phyloP scores from a whole-genome alignment of 2,329 filamentous ascomycete genomes.

The Trichoderma hamatum region DNA sequence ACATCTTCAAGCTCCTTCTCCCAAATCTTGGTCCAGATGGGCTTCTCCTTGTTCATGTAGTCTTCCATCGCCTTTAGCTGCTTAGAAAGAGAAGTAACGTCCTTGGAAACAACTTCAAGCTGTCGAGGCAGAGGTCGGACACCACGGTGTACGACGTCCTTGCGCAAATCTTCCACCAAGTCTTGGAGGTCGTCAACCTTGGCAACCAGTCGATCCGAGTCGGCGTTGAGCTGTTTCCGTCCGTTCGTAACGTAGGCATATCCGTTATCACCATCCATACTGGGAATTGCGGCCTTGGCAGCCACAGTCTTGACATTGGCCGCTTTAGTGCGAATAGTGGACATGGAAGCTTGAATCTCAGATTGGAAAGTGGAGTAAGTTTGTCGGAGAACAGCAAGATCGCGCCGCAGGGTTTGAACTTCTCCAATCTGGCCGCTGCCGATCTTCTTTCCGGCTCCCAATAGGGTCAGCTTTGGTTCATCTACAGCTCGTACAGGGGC shows the following conservation, averaged over 20 bases:
- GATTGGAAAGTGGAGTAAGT: conserved; percentile 91
- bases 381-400: conserved; percentile 88
- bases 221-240: conserved; percentile 82
- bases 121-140: conserved; percentile 89
- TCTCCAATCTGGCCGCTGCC: conserved; percentile 71
- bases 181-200: conserved; percentile 98
- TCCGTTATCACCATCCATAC: conserved; percentile 75
- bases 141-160: conserved; percentile 91
- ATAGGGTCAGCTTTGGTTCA: conserved; percentile 40
- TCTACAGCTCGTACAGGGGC: conserved; percentile 54
- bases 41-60: conserved; percentile 88
- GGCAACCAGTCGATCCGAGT: conserved; percentile 87
- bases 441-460: conserved; percentile 47
- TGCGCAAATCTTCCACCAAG: conserved; percentile 91
- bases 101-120: conserved; percentile 85
- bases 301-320: conserved; percentile 76
- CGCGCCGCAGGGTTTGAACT: conserved; percentile 79
- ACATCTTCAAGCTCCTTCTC: conserved; percentile 96
- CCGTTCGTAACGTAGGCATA: conserved; percentile 82
- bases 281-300: conserved; percentile 69
- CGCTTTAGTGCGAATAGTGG: conserved; percentile 78
- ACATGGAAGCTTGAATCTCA: conserved; percentile 87
- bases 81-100: conserved; percentile 77
- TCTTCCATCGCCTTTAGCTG: conserved; percentile 95
- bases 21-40: conserved; percentile 99